Conservation (phyloP, 257 asterid genomes). For the Orobanche coerulescens region DNA sequence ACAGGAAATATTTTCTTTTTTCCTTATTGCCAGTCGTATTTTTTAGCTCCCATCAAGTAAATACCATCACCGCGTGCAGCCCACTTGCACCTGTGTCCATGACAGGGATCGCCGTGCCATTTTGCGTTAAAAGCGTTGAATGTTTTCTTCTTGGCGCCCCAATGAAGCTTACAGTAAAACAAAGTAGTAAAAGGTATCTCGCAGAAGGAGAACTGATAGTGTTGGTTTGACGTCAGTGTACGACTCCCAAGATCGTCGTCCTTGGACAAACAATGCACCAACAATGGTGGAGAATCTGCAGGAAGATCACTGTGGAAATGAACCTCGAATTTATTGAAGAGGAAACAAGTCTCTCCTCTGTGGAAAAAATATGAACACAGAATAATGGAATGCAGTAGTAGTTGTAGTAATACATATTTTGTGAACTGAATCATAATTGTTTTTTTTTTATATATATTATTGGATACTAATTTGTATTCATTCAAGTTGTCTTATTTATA, state of each 20-base stretch:
- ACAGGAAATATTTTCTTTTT: too few species aligned
- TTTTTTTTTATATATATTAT: not conserved
- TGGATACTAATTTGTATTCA: not conserved
- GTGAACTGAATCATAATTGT: not conserved
- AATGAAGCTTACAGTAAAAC: not conserved
- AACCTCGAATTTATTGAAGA: not conserved
- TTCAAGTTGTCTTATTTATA: not conserved
- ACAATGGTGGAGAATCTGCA: not conserved
- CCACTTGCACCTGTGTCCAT: not conserved
- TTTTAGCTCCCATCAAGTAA: not conserved
- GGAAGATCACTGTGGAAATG: not conserved
- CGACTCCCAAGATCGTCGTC: conserved; percentile 8
- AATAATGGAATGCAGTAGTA: not conserved
- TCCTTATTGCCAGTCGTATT: not conserved
- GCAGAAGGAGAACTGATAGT: not conserved
- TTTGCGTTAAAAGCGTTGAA: not conserved
- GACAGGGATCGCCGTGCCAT: not conserved
- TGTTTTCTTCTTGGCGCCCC: not conserved
- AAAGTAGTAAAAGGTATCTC: not conserved
- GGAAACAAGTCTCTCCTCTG: not conserved
- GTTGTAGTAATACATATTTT: not conserved
- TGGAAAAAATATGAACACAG: not conserved
- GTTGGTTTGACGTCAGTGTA: not conserved
- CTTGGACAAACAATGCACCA: not conserved
- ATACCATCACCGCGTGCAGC: not conserved